Conservation (phyloP, 805 yeast genomes). For the Metschnikowia hibisci region DNA sequence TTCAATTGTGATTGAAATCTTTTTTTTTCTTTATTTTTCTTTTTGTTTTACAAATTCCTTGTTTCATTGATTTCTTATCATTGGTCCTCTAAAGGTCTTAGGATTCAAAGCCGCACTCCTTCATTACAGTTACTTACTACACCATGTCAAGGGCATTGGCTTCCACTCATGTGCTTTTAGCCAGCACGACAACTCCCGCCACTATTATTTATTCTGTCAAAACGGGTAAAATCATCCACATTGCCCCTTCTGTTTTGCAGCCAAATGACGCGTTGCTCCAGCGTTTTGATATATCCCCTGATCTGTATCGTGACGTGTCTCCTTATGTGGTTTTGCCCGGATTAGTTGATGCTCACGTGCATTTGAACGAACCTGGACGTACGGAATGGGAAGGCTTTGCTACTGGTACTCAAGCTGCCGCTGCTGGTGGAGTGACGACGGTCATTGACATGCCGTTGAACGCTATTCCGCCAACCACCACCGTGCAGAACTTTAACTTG, state of each 20-base stretch:
- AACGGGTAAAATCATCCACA: slow-evolving; percentile 51
- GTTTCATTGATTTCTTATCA: no score
- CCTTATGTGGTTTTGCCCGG: slow-evolving; percentile 80
- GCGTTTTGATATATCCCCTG: slow-evolving; percentile 40
- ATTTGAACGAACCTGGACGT: slow-evolving; percentile 94
- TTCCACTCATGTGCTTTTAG: slow-evolving; percentile 54
- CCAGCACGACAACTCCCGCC: slow-evolving; percentile 48
- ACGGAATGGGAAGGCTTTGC: slow-evolving; percentile 98
- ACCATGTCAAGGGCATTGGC: slow-evolving; percentile 60
- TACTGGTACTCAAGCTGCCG: slow-evolving; percentile 94
- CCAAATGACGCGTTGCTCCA: slow-evolving; percentile 38
- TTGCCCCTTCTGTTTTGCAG: slow-evolving; percentile 35
- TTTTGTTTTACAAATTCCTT: not conserved
- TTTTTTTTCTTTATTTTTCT: not conserved
- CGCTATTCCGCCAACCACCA: slow-evolving; percentile 95
- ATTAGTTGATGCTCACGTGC: slow-evolving; percentile 90
- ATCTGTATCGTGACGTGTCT: slow-evolving; percentile 49
- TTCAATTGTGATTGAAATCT: not conserved
- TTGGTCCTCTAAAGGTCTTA: no score
- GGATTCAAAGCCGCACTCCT: not conserved
- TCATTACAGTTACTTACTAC: not conserved
- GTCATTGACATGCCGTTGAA: slow-evolving; percentile 95
- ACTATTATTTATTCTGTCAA: slow-evolving; percentile 57
- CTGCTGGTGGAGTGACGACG: slow-evolving; percentile 94
- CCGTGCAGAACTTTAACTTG: slow-evolving; percentile 64